Base-by-base conservation (phyloP, 2,329 filamentous ascomycete genomes). In the Lizonia empirigonia region DNA sequence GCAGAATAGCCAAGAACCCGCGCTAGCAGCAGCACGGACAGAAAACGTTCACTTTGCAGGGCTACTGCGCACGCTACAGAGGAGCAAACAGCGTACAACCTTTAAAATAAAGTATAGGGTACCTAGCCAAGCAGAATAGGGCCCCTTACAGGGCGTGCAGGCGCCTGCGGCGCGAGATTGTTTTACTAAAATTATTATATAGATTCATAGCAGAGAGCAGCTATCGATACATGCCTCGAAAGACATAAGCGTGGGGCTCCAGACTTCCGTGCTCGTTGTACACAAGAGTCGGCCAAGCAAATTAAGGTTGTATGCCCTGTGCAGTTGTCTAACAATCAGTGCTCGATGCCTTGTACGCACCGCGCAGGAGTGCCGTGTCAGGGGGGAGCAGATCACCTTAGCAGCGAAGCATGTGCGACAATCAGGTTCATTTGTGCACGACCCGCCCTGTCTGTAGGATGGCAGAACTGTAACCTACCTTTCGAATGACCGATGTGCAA, bases 341-440 rank as follows among this genome's bases (percentile, higher is more conserved):
- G 44, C 36, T 38, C 36, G 27, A 36, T 26, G n/a, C 27, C 32
- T 19, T 30, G n/a, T 16, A 47, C 35, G 27, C 27, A 39, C 18
- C 38, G 18, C 37, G 51, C 53, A 51, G 60, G 49, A 58, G 40
- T 46, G 38, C 47, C 53, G 35, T 22, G 61, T 59, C 59, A 64
- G 62, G 61, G 27, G 15, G 19, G 24, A 26, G 50, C 32, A 53
- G 52, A 61, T 62, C 59, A 52, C 27, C 61, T 64, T 62, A 59
- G 61, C 61, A 19, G 42, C 44, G 26, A 39, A 44, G 23, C 48
- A 37, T 56, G 56, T 62, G 44, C 50, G 23, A 58, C 48, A 18
- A 35, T 29, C 37, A 19, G 34, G 30, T 32, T 32, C 27, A 42
- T 44, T 39, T 27, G 53, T 60, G 50, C 45, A 52, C 53, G 49